Percentiles rank a stretch among this genome's conserved stretches.
Evolutionary conservation across 164 flowering plant species (phyloP).

Genomic region (Kingdonia uniflora): DNA sequence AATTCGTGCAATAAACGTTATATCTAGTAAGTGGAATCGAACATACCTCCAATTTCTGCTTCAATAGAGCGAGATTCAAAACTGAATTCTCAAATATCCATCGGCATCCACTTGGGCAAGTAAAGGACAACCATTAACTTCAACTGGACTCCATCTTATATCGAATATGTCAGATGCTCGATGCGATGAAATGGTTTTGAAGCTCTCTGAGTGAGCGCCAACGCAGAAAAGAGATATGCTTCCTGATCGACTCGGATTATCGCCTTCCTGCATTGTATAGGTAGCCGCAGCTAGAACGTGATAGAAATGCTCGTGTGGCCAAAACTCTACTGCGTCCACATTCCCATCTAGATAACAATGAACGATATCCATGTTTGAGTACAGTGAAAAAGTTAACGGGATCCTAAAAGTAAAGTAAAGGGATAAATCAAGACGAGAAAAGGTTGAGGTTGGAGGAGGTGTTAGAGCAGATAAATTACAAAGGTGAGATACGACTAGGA

Average conservation of each 20-base stretch:
- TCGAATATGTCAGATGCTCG: constrained; percentile 80
- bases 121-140: constrained; percentile 23
- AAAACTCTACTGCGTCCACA: constrained; percentile 89
- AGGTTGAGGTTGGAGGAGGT: too few relatives aligned
- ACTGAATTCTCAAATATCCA: constrained; percentile 50
- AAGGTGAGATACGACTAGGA: too few relatives aligned
- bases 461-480: too few relatives aligned
- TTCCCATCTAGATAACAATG: constrained; percentile 70
- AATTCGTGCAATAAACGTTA: too few relatives aligned
- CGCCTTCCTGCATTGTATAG: constrained; percentile 78
- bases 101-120: constrained; percentile 92
- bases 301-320: constrained; percentile 49
- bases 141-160: constrained; percentile 68
- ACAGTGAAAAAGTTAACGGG: too few relatives aligned
- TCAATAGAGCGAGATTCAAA: constrained; percentile 24
- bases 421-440: too few relatives aligned
- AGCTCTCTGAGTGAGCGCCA: constrained; percentile 26
- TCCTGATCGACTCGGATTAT: constrained; percentile 56
- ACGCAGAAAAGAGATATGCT: constrained; percentile 70
- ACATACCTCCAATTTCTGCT: constrained; percentile 22
- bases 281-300: constrained; percentile 75
- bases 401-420: too few relatives aligned
- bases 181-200: constrained; percentile 39
- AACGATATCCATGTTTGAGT: constrained; percentile 20
- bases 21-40: too few relatives aligned